Evolutionary conservation across 2,329 filamentous ascomycete genomes (phyloP).

Genomic region (Fusarium abutilonis): DNA sequence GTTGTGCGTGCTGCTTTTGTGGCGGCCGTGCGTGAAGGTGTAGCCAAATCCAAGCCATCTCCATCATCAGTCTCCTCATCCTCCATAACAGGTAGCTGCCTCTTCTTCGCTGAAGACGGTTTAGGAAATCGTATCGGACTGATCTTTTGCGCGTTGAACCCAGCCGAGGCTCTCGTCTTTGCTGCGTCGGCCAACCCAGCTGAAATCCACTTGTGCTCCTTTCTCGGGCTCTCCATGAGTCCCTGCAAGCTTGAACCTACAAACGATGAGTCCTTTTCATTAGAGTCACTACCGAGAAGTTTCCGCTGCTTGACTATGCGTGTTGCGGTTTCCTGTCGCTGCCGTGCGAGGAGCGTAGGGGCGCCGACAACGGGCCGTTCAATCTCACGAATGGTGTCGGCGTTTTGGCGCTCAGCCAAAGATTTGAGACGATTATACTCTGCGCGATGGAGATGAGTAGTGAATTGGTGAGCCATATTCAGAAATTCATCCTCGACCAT

Average conservation of each 20-base stretch:
- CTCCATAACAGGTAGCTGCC: slow-evolving; percentile 16
- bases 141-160: slow-evolving; percentile 37
- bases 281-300: slow-evolving; percentile 16
- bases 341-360: slow-evolving; percentile 43
- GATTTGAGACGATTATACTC: slow-evolving; percentile 77
- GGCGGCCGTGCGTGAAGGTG: slow-evolving; percentile 25
- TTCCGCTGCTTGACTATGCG: slow-evolving; percentile 43
- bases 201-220: slow-evolving; percentile 45
- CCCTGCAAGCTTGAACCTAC: slow-evolving; percentile 52
- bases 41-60: slow-evolving; percentile 25
- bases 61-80: slow-evolving; percentile 34
- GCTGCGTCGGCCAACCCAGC: slow-evolving; percentile 33
- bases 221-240: slow-evolving; percentile 56
- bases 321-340: slow-evolving; percentile 34
- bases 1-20: slow-evolving; percentile 16
- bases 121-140: slow-evolving; percentile 27
- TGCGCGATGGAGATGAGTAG: slow-evolving; percentile 77
- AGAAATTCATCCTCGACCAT: slow-evolving; percentile 88
- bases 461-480: slow-evolving; percentile 73
- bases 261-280: slow-evolving; percentile 37
- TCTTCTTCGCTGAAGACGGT: slow-evolving; percentile 24
- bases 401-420: slow-evolving; percentile 64
- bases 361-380: slow-evolving; percentile 61
- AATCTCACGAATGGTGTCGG: slow-evolving; percentile 60
- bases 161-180: slow-evolving; percentile 44